phyloP scores from a whole-genome alignment of 2,329 filamentous ascomycete genomes.

The Monosporascus cannonballus region DNA sequence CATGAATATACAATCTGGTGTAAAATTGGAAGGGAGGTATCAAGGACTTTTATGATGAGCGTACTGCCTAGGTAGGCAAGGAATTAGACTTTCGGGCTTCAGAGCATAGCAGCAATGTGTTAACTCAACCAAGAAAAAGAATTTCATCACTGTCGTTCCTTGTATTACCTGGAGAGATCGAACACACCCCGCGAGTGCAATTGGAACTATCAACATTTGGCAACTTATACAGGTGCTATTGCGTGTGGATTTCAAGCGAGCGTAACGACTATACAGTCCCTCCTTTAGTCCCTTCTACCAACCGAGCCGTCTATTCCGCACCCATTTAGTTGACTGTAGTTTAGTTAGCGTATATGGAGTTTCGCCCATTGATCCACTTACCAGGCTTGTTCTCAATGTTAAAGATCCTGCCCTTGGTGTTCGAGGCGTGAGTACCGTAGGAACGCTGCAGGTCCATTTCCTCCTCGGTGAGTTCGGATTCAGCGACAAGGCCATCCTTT shows the following conservation, averaged over 20 bases:
- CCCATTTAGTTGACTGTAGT: background rate
- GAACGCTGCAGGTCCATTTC: slow-evolving; percentile 8
- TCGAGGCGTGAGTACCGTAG: slow-evolving; percentile 14
- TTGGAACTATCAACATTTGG: background rate
- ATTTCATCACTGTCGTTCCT: background rate
- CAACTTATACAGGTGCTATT: background rate
- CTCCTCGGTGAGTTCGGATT: slow-evolving; percentile 2
- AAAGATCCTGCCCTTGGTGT: slow-evolving; percentile 13
- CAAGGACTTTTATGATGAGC: too few relatives aligned
- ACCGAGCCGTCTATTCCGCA: background rate
- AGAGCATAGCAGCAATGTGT: too few relatives aligned
- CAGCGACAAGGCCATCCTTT: background rate
- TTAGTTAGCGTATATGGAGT: background rate
- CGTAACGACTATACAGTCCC: background rate
- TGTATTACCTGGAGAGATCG: background rate
- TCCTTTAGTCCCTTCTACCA: background rate
- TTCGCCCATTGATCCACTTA: background rate
- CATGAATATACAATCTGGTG: too few relatives aligned
- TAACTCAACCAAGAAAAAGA: too few relatives aligned
- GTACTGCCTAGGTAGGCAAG: too few relatives aligned
- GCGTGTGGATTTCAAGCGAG: background rate
- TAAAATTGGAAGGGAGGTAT: too few relatives aligned
- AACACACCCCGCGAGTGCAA: background rate
- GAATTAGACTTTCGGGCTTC: too few relatives aligned
- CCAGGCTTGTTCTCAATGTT: slow-evolving; percentile 3